phyloP scores from a whole-genome alignment of 176 grass and related monocot species.

The Carex cristatella region DNA sequence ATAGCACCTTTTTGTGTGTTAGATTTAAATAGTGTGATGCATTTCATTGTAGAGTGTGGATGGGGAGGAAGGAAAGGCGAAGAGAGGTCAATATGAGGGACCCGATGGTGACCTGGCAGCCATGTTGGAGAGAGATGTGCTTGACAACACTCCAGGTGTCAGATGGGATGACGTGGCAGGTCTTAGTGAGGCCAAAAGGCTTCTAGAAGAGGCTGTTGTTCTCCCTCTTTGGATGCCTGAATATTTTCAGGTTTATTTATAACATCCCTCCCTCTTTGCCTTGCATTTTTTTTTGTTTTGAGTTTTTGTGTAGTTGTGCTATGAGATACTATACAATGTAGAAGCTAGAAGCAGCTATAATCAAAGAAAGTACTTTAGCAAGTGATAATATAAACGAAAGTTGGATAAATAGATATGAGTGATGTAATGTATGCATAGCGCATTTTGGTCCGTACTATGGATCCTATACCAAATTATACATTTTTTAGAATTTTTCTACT shows the following conservation, averaged over 20 bases:
- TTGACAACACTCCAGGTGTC: conserved; percentile 89
- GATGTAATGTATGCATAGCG: too few relatives aligned
- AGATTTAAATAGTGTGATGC: not conserved
- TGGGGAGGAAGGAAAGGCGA: conserved; percentile 68
- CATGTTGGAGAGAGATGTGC: conserved; percentile 98
- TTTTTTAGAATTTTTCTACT: too few relatives aligned
- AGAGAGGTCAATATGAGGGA: conserved; percentile 86
- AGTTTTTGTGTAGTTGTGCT: too few relatives aligned
- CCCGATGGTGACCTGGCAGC: conserved; percentile 86
- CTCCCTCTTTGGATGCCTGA: conserved; percentile 99
- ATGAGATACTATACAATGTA: not conserved
- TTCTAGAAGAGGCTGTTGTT: conserved; percentile 97
- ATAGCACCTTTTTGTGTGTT: not conserved
- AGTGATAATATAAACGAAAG: not conserved
- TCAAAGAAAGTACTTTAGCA: not conserved
- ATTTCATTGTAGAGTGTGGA: conserved; percentile 54
- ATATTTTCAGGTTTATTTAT: conserved; percentile 80
- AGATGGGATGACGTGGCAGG: conserved; percentile 99
- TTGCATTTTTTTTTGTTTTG: too few relatives aligned
- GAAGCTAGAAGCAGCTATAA: not conserved
- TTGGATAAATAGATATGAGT: not conserved
- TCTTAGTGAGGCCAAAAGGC: conserved; percentile 94
- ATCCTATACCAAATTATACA: too few relatives aligned
- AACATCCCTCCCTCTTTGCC: not conserved
- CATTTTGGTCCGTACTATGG: too few relatives aligned